Base-by-base conservation (phyloP, 2,329 filamentous ascomycete genomes). In the Nemania bipapillata region DNA sequence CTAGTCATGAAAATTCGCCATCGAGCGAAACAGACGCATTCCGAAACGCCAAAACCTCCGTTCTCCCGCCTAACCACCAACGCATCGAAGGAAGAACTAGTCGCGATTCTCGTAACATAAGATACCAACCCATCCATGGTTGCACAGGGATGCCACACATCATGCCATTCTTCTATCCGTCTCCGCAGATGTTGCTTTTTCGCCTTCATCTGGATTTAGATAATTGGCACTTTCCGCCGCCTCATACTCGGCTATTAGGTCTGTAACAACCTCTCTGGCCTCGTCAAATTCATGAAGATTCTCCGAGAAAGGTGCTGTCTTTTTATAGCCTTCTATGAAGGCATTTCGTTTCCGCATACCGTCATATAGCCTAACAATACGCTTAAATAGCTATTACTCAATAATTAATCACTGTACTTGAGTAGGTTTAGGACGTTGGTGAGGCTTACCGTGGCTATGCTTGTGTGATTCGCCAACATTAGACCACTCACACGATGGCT, bases 381-480 rank as follows among this genome's bases (percentile, higher is more conserved):
- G 90, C 80, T 96, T 97, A 85, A 99, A 99, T 9, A 99, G 86
- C 83, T 91, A 70, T 32, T 56, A 37, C 11, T 12, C 1, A 12
- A 20, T n/a, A 6, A 40, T 67, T 53, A 72, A 28, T 59, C 7
- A 58, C 15, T 35, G 22, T 20, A n/a, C 1, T 35, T 22, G 22
- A 30, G 3, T 3, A 35, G 32, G 26, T 11, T 40, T 15, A 12
- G 35, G 17, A 22, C 17, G 22, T 30, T 45, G 28, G 20, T 30
- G 35, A n/a, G 11, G 72, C 87, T 75, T 83, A 91, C 89, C 26
- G 96, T 97, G 54, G 95, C 93, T 74, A 99, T 97, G 72, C 94
- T 97, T 0, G 96, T 99, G 79, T 99, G 96, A 79, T 99, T 99
- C 12, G 96, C 96, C 68, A 99, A 85, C 96, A 99, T 99, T 66